These are phyloP conservation scores for Elsinoe arachidis DNA, from an alignment of 2,329 filamentous ascomycete species.

Conservation along the genomic window DNA sequence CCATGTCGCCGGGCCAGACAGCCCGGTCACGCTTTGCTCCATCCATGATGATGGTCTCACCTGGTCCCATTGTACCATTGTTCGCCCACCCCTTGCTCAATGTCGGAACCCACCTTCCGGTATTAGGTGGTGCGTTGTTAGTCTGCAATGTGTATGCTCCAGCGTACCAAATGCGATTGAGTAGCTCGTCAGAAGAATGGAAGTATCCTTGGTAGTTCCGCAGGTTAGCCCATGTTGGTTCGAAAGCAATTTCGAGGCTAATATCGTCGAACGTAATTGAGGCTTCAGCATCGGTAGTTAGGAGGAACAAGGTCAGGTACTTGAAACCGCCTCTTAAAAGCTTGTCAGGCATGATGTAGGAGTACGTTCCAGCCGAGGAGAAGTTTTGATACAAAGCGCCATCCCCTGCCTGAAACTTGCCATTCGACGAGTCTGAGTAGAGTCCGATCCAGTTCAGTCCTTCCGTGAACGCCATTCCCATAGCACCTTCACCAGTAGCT, in stretches of 20 bases:
- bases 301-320: constrained; percentile 43
- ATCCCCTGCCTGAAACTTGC: constrained; percentile 29
- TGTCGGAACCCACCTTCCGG: constrained; percentile 24
- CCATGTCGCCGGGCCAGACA: constrained; percentile 43
- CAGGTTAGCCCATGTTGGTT: constrained; percentile 42
- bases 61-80: constrained; percentile 28
- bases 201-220: constrained; percentile 32
- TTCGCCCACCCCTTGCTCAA: constrained; percentile 26
- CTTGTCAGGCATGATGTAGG: constrained; percentile 36
- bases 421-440: constrained; percentile 36
- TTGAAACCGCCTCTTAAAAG: constrained; percentile 45
- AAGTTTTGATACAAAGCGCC: constrained; percentile 41
- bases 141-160: constrained; percentile 37
- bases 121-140: constrained; percentile 28
- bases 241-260: constrained; percentile 38
- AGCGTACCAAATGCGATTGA: constrained; percentile 51
- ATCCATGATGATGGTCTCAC: constrained; percentile 30
- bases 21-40: constrained; percentile 33
- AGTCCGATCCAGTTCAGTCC: constrained; percentile 37
- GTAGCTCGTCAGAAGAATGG: constrained; percentile 32
- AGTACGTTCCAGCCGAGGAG: constrained; percentile 26
- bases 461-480: constrained; percentile 36
- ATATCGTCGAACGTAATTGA: constrained; percentile 33
- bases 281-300: constrained; percentile 25
- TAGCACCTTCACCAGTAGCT: constrained; percentile 29